Evolutionary conservation across 1,139 yeast genomes (phyloP), one percentile per base, ranked within the genome.

Genomic region (Yamadazyma buinensis): DNA sequence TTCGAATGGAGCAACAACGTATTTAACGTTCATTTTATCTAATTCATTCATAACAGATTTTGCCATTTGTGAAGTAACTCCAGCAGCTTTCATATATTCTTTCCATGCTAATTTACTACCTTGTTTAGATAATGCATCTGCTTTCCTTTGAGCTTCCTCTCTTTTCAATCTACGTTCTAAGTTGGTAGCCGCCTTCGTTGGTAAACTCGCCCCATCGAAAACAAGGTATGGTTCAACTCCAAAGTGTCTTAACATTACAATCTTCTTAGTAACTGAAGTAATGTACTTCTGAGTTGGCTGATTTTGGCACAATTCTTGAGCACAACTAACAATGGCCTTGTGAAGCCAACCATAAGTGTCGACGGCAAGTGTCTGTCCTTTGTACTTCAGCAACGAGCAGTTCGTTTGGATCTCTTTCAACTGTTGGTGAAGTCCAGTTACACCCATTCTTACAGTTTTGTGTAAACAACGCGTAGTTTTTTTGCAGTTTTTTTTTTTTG

Each of bases 301-400:
- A 18, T 79, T 86, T 38, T 74, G 65, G 10, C 90, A 88, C 32
- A 94, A 65, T 35, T 92, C 96, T 56, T 77, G 77, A 0, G 97
- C 85, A 60, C 98, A 90, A 11, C 87, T 67, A 31, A 83, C 73
- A 4, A 86, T 78, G 3, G 95, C 90, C 41, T 87, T 76, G 58
- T 94, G 98, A 9, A 94, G 72, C 99, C 99, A 94, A 1, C 97
- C 92, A 53, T 88, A 94, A 1, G 95, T 92, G 54, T 94, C 99
- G 15, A 94, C 81, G 0, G 96, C 99, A 30, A 94, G 63, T 0
- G 87, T 80, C 50, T 80, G 72, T 2, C 96, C 97, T 12, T 76
- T 60, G 55, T 79, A 86, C 29, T 74, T 61, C 36, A 73, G 72
- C 24, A 90, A 59, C 1, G 81, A 60, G 2, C 75, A 69, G 0